Conservation (phyloP, 164 flowering plant genomes). For the Stephania yunnanensis region DNA sequence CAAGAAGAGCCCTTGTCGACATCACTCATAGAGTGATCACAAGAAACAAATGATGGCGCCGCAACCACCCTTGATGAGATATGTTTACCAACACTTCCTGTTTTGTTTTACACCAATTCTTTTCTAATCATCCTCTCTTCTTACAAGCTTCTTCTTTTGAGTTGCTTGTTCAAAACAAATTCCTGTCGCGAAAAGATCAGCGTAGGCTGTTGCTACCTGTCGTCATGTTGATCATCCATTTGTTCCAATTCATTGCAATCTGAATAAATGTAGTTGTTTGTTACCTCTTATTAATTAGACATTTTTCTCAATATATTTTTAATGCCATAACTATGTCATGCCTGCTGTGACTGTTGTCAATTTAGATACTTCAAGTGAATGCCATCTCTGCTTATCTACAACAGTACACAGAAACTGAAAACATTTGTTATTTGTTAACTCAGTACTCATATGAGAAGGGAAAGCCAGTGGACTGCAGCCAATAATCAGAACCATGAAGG, state of each 20-base stretch:
- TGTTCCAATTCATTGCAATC: no score
- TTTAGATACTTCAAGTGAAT: background rate
- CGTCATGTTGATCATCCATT: background rate
- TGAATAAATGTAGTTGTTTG: no score
- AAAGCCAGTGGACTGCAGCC: slow-evolving; percentile 32
- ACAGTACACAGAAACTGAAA: no score
- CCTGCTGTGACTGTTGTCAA: no score
- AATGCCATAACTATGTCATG: no score
- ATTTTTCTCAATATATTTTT: no score
- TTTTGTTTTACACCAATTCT: background rate
- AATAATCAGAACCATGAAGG: slow-evolving; percentile 36
- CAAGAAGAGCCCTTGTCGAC: slow-evolving; percentile 81
- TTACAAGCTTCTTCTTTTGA: background rate
- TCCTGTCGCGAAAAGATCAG: background rate
- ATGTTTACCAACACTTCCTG: background rate
- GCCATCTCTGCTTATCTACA: background rate
- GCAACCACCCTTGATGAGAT: background rate
- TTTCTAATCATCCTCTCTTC: background rate
- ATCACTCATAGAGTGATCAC: slow-evolving; percentile 70
- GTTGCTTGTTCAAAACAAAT: background rate
- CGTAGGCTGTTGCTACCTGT: background rate
- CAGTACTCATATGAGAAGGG: slow-evolving; percentile 12
- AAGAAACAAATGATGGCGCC: slow-evolving; percentile 51
- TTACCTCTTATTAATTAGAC: no score
- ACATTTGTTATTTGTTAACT: background rate